phyloP scores from a whole-genome alignment of 805 yeast species.

The Wickerhamiella musiphila region DNA sequence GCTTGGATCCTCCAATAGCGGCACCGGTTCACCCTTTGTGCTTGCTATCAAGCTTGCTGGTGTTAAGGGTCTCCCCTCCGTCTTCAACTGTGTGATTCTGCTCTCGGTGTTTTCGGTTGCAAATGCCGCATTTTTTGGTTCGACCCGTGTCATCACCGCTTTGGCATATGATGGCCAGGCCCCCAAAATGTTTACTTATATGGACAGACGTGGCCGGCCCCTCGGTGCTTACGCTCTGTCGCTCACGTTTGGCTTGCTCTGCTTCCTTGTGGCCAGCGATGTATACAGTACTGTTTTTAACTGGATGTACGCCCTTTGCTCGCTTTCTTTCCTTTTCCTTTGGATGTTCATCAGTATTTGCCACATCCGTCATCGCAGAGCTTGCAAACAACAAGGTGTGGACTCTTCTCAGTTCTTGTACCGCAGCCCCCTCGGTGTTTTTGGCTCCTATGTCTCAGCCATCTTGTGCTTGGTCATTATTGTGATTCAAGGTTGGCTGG shows the following conservation, averaged over 20 bases:
- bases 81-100: slow-evolving; percentile 62
- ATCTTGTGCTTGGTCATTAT: slow-evolving; percentile 41
- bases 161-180: slow-evolving; percentile 48
- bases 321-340: slow-evolving; percentile 14
- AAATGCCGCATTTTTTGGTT: slow-evolving; percentile 50
- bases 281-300: slow-evolving; percentile 14
- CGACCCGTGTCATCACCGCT: slow-evolving; percentile 49
- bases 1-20: slow-evolving; percentile 29
- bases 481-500: slow-evolving; percentile 68
- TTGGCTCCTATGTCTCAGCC: slow-evolving; percentile 50
- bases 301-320: slow-evolving; percentile 17
- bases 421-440: slow-evolving; percentile 47
- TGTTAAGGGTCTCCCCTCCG: slow-evolving; percentile 50
- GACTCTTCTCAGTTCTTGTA: slow-evolving; percentile 49
- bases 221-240: slow-evolving; percentile 38
- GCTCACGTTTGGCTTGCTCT: slow-evolving; percentile 33
- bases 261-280: slow-evolving; percentile 44
- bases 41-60: slow-evolving; percentile 57
- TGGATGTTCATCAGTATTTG: slow-evolving; percentile 12
- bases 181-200: slow-evolving; percentile 42
- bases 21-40: slow-evolving; percentile 66
- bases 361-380: slow-evolving; percentile 31
- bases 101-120: slow-evolving; percentile 67
- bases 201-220: slow-evolving; percentile 68
- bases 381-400: slow-evolving; percentile 48